Conservation (phyloP, 257 asterid genomes). For the Paraleonurus japonicus region DNA sequence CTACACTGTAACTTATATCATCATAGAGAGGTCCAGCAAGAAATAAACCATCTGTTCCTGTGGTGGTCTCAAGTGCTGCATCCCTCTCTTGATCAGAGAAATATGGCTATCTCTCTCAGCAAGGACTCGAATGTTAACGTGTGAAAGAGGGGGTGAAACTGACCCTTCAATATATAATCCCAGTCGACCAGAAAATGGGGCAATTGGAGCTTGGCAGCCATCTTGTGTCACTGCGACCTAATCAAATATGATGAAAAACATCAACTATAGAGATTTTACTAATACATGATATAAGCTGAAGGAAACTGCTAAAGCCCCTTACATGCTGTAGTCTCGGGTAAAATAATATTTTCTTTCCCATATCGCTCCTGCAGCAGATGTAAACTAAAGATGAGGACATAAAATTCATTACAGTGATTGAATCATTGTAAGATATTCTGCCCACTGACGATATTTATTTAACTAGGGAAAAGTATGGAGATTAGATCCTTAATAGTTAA, state of each 20-base stretch:
- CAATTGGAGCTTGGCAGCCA: constrained; percentile 80
- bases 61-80: constrained; percentile 65
- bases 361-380: constrained; percentile 60
- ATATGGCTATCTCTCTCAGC: constrained; percentile 66
- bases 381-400: constrained; percentile 25
- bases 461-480: neutral
- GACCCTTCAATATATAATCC: constrained; percentile 94
- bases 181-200: constrained; percentile 71
- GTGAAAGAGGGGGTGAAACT: constrained; percentile 83
- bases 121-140: constrained; percentile 63
- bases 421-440: neutral
- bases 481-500: constrained; percentile 3
- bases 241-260: constrained; percentile 29
- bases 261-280: constrained; percentile 6
- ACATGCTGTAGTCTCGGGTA: constrained; percentile 83
- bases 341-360: constrained; percentile 58
- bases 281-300: constrained; percentile 14
- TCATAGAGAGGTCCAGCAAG: constrained; percentile 96
- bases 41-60: constrained; percentile 68
- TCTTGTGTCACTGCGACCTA: constrained; percentile 69
- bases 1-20: constrained; percentile 62
- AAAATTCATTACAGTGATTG: constrained; percentile 17
- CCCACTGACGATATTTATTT: neutral
- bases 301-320: constrained; percentile 35
- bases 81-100: constrained; percentile 72